Evolutionary conservation across 1,284 basidiomycete genomes (phyloP).

Genomic region (Gymnopus androsaceus): DNA sequence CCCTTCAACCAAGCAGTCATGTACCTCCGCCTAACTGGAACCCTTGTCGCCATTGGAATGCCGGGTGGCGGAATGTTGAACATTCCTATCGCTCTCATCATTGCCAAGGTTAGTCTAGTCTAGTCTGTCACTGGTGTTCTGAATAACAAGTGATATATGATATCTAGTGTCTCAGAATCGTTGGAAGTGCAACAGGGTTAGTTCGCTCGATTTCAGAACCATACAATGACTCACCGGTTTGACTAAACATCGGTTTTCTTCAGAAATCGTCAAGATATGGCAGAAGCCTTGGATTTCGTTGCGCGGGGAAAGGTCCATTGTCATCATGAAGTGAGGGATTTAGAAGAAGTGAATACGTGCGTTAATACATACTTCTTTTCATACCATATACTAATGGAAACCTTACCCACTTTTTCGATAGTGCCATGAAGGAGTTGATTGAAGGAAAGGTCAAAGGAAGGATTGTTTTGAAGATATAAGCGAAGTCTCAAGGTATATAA

Average conservation of each 20-base stretch:
- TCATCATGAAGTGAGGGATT: slow-evolving; percentile 45
- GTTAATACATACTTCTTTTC: slow-evolving; percentile 18
- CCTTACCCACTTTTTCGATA: slow-evolving; percentile 22
- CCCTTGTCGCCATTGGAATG: slow-evolving; percentile 66
- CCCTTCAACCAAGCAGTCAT: slow-evolving; percentile 68
- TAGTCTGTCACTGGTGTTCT: neutral
- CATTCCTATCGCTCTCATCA: slow-evolving; percentile 58
- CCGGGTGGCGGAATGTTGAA: slow-evolving; percentile 43
- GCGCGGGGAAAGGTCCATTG: slow-evolving; percentile 65
- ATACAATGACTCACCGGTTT: too few species aligned
- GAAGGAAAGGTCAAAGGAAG: slow-evolving; percentile 37
- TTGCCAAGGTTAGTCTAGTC: slow-evolving; percentile 47
- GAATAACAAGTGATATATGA: neutral
- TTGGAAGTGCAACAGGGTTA: slow-evolving; percentile 64
- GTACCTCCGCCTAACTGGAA: slow-evolving; percentile 59
- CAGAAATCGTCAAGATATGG: slow-evolving; percentile 61
- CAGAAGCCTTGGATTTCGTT: slow-evolving; percentile 66
- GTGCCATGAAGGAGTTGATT: slow-evolving; percentile 35
- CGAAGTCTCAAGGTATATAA: neutral
- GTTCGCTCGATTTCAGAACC: slow-evolving; percentile 18
- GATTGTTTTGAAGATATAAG: slow-evolving; percentile 25
- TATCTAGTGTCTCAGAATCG: slow-evolving; percentile 49
- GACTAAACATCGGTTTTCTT: neutral
- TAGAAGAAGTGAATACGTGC: slow-evolving; percentile 53
- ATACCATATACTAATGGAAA: slow-evolving; percentile 8